Conservation (phyloP, 345 rosid genomes). For the Citrus hindsii region DNA sequence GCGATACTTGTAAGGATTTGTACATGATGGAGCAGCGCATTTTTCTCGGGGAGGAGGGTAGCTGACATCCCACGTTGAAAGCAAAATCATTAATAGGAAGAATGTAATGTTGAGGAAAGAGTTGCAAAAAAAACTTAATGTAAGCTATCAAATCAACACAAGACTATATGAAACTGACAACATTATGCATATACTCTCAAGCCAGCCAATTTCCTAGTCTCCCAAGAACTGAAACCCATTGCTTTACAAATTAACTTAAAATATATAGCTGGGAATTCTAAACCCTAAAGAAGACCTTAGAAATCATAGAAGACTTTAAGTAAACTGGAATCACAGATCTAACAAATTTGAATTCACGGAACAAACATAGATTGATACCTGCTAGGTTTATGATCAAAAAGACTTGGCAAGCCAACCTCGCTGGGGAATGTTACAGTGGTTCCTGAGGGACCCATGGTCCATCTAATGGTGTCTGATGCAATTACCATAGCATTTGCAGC, state of each 20-base stretch:
- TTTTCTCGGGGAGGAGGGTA: conserved; percentile 56
- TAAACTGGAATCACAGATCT: not conserved
- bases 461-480: conserved; percentile 45
- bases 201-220: not conserved
- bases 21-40: conserved; percentile 50
- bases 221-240: not conserved
- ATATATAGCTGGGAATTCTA: not conserved
- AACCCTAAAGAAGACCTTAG: not conserved
- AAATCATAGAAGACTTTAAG: not conserved
- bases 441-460: conserved; percentile 45
- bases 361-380: conserved; percentile 2
- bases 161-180: not conserved
- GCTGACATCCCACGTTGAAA: conserved; percentile 20
- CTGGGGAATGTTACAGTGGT: conserved; percentile 47
- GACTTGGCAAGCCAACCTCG: conserved; percentile 48
- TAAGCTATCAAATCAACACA: not conserved
- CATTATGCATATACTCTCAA: not conserved
- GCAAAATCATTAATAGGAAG: not conserved
- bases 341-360: not conserved
- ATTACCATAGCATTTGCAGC: conserved; percentile 42
- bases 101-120: too few species aligned
- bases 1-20: conserved; percentile 49
- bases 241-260: not conserved
- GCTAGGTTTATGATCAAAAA: conserved; percentile 37
- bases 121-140: not conserved